phyloP scores from a whole-genome alignment of 345 rosid species.

The Trapa bicornis region DNA sequence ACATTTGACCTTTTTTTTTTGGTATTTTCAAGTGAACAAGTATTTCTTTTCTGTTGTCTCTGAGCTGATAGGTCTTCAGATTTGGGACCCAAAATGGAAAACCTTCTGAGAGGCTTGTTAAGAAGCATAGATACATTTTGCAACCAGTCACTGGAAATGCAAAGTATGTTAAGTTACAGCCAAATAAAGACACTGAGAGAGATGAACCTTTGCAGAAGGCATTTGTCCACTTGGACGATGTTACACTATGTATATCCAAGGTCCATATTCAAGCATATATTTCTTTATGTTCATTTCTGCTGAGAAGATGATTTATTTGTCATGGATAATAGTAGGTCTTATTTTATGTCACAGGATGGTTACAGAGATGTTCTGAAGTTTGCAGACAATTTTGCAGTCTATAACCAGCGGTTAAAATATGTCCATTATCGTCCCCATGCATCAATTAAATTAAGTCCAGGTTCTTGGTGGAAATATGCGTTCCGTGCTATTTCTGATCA shows the following conservation, averaged over 20 bases:
- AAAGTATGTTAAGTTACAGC: conserved; percentile 49
- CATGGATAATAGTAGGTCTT: conserved; percentile 16
- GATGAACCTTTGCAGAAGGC: conserved; percentile 70
- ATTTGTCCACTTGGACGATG: conserved; percentile 76
- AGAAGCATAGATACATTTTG: conserved; percentile 62
- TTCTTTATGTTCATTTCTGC: neutral
- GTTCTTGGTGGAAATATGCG: conserved; percentile 96
- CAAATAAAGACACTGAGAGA: conserved; percentile 25
- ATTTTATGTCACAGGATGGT: conserved; percentile 53
- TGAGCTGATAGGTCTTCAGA: conserved; percentile 51
- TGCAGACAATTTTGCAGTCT: conserved; percentile 86
- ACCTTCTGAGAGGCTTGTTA: conserved; percentile 48
- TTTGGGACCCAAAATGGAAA: conserved; percentile 75
- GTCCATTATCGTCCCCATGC: conserved; percentile 85
- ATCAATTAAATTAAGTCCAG: conserved; percentile 54
- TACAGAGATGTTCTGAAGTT: conserved; percentile 73
- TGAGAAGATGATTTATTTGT: conserved; percentile 9
- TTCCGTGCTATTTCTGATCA: conserved; percentile 72
- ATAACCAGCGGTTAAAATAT: conserved; percentile 73
- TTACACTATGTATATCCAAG: conserved; percentile 88
- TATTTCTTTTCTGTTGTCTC: conserved; percentile 3
- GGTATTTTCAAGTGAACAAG: neutral
- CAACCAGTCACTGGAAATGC: conserved; percentile 95
- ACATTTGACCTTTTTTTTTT: neutral
- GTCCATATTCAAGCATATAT: conserved; percentile 22